Conservation (phyloP, 2,329 filamentous ascomycete species). For the Venturia aucupariae region DNA sequence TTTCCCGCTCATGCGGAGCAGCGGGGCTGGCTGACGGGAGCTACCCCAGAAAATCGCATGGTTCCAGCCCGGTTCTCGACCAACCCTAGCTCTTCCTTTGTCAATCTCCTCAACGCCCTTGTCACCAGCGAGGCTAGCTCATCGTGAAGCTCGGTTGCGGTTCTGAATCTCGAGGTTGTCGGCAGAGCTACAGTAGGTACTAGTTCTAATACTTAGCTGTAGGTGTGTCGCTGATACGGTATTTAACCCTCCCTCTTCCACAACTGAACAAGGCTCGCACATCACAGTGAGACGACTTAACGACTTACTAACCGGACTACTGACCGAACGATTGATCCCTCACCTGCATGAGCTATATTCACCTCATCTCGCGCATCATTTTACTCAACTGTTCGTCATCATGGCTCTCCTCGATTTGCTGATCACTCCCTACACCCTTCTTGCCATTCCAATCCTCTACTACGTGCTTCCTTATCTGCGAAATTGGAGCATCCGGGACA, state of each 20-base stretch:
- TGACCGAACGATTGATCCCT: neutral
- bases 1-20: neutral
- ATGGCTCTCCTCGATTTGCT: constrained; percentile 7
- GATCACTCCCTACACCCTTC: constrained; percentile 22
- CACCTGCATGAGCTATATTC: neutral
- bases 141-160: neutral
- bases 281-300: neutral
- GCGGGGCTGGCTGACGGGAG: no score
- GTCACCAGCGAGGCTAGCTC: neutral
- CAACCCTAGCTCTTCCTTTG: neutral
- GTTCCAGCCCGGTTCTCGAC: neutral
- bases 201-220: no score
- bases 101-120: neutral
- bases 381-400: neutral
- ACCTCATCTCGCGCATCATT: neutral
- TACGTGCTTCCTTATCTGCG: constrained; percentile 53
- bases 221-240: neutral
- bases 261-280: neutral
- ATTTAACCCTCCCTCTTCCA: neutral
- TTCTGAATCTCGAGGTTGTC: neutral
- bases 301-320: no score
- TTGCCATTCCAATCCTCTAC: constrained; percentile 41
- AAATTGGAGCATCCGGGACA: constrained; percentile 43
- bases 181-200: neutral
- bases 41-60: neutral